Base-by-base conservation (phyloP, 2,329 filamentous ascomycete species). In the Bipolaris bicolor region DNA sequence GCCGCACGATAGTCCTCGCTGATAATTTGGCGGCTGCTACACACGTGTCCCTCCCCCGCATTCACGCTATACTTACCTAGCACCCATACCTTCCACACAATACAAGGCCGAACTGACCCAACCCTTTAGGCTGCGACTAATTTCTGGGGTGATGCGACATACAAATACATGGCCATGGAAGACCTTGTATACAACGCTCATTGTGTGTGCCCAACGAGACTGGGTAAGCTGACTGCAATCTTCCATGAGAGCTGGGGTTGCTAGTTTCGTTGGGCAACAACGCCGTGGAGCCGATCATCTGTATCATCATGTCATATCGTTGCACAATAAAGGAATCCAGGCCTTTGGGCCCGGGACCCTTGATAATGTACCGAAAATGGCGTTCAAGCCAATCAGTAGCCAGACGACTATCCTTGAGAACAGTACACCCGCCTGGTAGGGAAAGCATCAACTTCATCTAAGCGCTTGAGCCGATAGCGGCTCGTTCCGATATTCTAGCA, bases 251-350 rank as follows among this genome's bases (percentile, higher is more conserved):
- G 40, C 39, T 26, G 22, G 29, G 43, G 39, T 20, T 20, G 24
- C 9, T 26, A 33, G 31, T 13, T 33, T 45, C 24, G 24, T 50
- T 22, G 33, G 39, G 52, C 52, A 26, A 48, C 39, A 44, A 15
- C 5, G 29, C 26, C 18, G 15, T 3, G 13, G 22, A 29, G 31
- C 20, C 50, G 16, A 6, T 15, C 85, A 1, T 31, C 29, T 31
- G 29, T 31, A 31, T 31, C 84, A 76, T 5, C 79, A 77, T 44
- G 76, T 76, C 29, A 29, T 39, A 18, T 26, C 24, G 52, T 49
- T n/a, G 24, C 16, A 51, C 39, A 22, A 2, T 13, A 22, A 26
- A 7, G 7, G 22, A 20, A 22, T n/a, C 33, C 1, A 26, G 31
- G 3, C 36, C 22, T 26, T 26, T 37, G 20, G 33, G 10, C 15